A percentile compares a stretch with the other conserved stretches of the same genome.
Evolutionary conservation across 1,284 basidiomycete genomes (phyloP).

Genomic region (Puccinia novopanici): DNA sequence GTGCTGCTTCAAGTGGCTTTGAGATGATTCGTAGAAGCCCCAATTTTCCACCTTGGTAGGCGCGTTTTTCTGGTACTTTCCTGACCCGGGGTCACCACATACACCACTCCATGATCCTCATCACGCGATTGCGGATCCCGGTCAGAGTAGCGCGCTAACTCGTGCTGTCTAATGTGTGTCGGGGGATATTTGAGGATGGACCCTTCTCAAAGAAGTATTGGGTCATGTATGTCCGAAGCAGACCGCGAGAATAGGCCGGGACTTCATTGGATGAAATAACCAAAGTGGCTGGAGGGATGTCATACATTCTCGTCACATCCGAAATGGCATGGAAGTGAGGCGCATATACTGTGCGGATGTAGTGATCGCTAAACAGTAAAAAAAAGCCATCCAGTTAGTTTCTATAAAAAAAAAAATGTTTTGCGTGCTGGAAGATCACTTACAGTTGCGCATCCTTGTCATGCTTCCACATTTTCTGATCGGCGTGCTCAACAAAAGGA

Average conservation of each 20-base stretch:
- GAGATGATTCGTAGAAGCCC: conserved; percentile 53
- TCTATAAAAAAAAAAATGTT: not conserved
- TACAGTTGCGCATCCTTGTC: conserved; percentile 53
- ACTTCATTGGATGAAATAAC: conserved; percentile 54
- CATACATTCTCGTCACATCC: conserved; percentile 41
- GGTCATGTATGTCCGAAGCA: conserved; percentile 52
- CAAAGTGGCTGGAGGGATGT: conserved; percentile 50
- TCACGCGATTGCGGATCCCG: conserved; percentile 22
- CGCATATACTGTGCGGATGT: conserved; percentile 53
- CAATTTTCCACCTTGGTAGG: conserved; percentile 54
- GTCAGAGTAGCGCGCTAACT: conserved; percentile 51
- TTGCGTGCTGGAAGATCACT: conserved; percentile 32
- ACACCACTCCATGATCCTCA: conserved; percentile 52
- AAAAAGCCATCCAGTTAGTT: not conserved
- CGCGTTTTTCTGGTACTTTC: conserved; percentile 53
- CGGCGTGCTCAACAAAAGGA: conserved; percentile 55
- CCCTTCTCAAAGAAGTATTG: conserved; percentile 50
- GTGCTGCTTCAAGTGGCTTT: conserved; percentile 36
- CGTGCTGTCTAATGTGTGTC: conserved; percentile 41
- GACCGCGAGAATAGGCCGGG: conserved; percentile 55
- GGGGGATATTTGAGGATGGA: conserved; percentile 33
- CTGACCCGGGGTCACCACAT: conserved; percentile 54
- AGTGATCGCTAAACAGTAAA: conserved; percentile 36
- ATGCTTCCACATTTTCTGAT: conserved; percentile 53
- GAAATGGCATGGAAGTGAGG: conserved; percentile 52